phyloP scores from a whole-genome alignment of 2,329 filamentous ascomycete genomes.

The Helicocarpus griseus region DNA sequence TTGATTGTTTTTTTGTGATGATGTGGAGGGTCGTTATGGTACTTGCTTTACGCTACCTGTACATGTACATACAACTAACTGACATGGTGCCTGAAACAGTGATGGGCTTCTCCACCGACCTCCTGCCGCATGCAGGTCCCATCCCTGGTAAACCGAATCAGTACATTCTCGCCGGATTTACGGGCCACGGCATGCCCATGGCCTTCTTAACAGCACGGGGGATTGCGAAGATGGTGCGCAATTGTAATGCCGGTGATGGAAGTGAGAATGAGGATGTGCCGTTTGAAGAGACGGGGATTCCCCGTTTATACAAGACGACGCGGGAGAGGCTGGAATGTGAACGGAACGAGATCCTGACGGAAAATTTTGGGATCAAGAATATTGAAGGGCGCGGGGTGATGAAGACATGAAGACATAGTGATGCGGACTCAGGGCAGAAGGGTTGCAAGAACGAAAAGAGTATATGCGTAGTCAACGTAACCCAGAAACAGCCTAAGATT shows the following conservation, averaged over 20 bases:
- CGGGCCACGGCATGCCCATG: slow-evolving; percentile 58
- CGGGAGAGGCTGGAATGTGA: slow-evolving; percentile 15
- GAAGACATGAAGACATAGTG: neutral
- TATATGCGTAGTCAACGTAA: too few relatives aligned
- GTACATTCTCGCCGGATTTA: slow-evolving; percentile 52
- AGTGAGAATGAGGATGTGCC: slow-evolving; percentile 7
- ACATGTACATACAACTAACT: neutral
- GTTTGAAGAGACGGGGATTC: slow-evolving; percentile 23
- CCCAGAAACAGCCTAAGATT: too few relatives aligned
- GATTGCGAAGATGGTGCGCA: slow-evolving; percentile 45
- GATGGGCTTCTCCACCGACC: slow-evolving; percentile 44
- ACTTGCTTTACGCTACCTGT: neutral
- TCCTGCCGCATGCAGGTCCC: slow-evolving; percentile 44
- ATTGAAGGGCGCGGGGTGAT: neutral
- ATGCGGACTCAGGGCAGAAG: too few relatives aligned
- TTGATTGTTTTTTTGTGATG: too few relatives aligned
- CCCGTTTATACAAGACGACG: slow-evolving; percentile 25
- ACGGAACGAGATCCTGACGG: slow-evolving; percentile 14
- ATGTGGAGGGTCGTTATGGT: too few relatives aligned
- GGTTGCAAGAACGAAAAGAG: too few relatives aligned
- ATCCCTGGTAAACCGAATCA: slow-evolving; percentile 37
- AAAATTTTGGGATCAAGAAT: neutral
- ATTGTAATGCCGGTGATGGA: neutral
- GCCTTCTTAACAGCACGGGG: slow-evolving; percentile 52
- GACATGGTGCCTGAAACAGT: slow-evolving; percentile 27